phyloP scores from a whole-genome alignment of 1,284 basidiomycete genomes.

The Porogramme epimiltina region DNA sequence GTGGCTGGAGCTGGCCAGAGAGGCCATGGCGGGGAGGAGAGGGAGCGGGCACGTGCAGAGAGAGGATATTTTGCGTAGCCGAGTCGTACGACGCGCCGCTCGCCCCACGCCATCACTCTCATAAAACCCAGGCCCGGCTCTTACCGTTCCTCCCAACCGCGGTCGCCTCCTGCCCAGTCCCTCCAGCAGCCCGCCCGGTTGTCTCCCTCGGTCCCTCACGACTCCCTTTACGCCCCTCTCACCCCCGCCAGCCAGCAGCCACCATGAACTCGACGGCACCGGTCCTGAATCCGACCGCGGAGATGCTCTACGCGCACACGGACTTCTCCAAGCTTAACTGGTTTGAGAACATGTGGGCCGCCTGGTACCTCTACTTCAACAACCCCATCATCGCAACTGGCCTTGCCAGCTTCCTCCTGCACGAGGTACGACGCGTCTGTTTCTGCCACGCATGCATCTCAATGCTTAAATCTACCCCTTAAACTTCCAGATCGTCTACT shows the following conservation, averaged over 20 bases:
- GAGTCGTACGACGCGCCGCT: conserved; percentile 22
- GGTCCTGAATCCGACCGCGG: conserved; percentile 24
- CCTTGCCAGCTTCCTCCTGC: conserved; percentile 90
- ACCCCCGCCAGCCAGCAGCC: conserved; percentile 3
- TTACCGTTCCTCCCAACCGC: conserved; percentile 7
- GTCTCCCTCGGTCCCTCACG: background rate
- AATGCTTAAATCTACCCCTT: no score
- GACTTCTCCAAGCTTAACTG: conserved; percentile 73
- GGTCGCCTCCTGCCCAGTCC: conserved; percentile 14
- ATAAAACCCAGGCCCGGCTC: conserved; percentile 11
- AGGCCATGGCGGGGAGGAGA: conserved; percentile 4
- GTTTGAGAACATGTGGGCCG: conserved; percentile 80
- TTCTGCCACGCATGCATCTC: background rate
- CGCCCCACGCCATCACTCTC: conserved; percentile 1
- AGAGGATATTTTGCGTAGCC: conserved; percentile 5
- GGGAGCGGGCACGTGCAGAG: conserved; percentile 12
- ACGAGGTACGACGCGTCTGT: conserved; percentile 68
- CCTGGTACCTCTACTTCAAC: conserved; percentile 85
- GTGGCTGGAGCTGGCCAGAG: conserved; percentile 22
- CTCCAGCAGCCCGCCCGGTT: background rate
- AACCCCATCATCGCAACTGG: conserved; percentile 96
- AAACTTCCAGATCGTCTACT: conserved; percentile 88
- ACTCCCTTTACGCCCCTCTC: background rate
- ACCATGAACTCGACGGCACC: conserved; percentile 29
- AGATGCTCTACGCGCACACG: conserved; percentile 55